Evolutionary conservation across 805 yeast genomes (phyloP).

Genomic region (Candida stauntonica): DNA sequence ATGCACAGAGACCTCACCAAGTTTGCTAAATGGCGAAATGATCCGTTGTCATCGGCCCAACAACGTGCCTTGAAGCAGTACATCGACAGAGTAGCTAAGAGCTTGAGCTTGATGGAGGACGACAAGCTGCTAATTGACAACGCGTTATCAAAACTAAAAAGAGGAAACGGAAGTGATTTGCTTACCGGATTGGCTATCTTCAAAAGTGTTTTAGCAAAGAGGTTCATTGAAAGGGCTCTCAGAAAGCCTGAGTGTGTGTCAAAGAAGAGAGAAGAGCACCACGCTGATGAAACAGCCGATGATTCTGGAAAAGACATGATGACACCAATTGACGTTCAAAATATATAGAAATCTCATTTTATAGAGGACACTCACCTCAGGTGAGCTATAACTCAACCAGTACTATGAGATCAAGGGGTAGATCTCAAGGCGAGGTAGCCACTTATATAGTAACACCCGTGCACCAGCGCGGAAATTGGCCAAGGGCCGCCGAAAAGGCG

Average conservation of each 20-base stretch:
- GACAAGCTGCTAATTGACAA: conserved; percentile 1
- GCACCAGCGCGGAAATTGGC: no score
- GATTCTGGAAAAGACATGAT: background rate
- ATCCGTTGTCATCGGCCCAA: conserved; percentile 29
- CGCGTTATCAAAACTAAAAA: conserved; percentile 4
- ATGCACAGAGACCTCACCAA: conserved; percentile 22
- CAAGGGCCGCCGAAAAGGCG: no score
- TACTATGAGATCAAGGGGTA: no score
- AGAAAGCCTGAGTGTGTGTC: background rate
- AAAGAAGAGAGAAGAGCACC: background rate
- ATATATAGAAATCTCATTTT: no score
- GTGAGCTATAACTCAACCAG: no score
- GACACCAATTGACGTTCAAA: no score
- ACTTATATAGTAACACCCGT: no score
- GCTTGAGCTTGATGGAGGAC: no score
- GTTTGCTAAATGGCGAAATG: conserved; percentile 31
- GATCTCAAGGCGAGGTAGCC: no score
- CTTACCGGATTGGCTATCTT: conserved; percentile 14
- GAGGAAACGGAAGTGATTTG: conserved; percentile 15
- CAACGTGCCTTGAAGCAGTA: conserved; percentile 2
- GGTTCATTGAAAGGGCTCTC: conserved; percentile 1
- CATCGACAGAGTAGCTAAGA: conserved; percentile 11
- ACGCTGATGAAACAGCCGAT: background rate
- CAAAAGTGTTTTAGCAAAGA: conserved; percentile 6
- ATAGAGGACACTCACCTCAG: no score